Evolutionary conservation across 805 yeast genomes (phyloP), one percentile per base, ranked within the genome.

Genomic region (Ogataea naganishii): DNA sequence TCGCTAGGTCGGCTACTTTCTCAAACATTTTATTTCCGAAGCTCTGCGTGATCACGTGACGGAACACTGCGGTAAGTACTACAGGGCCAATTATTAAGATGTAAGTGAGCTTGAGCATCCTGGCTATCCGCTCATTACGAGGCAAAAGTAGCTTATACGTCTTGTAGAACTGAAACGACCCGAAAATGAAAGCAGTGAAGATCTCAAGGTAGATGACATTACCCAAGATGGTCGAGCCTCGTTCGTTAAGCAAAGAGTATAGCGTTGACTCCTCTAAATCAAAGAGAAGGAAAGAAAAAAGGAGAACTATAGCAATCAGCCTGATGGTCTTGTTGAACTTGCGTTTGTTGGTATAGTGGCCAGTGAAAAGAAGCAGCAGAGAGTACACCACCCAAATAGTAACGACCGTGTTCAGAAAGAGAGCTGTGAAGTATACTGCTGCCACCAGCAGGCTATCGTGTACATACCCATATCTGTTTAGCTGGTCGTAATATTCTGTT

Each of bases 321-420:
- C 44, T 42, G 26, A 47, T 40, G 13, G 41, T 17, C 16, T 29
- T 26, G 7, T 29, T 27, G 7, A 40, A 16, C 27, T 36, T 38
- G 20, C 35, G 41, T n/a, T 22, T 27, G 15, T 29, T 20, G 3
- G 31, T 23, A 12, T 36, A 37, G 19, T 35, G 43, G 10, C 62
- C 62, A 11, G 46, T 41, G 11, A 51, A 37, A 17, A 56, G 32
- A 24, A 56, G 24, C 39, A 56, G 33, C 9, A 52, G 29, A 31
- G 52, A 51, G 36, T 57, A 55, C 13, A 52, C 31, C 7, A 51
- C 24, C 62, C 62, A 57, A 10, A 43, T 41, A 7, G 49, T 37
- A 14, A 52, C 38, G 5, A 45, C 7, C 0, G 61, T 45, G 23
- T 45, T 43, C 11, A 38, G 32, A 0, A 40, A 14, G 18, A 55